A percentile compares a stretch with the other conserved stretches of the same genome.
phyloP scores from a whole-genome alignment of 2,329 filamentous ascomycete species.

The Colletotrichum sp. region DNA sequence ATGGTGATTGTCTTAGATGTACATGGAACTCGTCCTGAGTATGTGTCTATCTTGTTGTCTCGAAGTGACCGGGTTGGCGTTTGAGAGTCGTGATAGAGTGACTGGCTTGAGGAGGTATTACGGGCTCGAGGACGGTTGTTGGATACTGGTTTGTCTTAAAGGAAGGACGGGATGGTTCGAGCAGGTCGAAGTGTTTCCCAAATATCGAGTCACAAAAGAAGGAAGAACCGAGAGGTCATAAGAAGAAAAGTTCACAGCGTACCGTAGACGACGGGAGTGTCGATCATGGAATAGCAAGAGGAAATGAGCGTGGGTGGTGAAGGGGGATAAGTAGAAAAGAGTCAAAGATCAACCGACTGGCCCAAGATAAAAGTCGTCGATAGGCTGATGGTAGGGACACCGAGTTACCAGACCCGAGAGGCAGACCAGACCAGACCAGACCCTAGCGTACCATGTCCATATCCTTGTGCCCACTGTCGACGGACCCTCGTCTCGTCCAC shows the following conservation, averaged over 20 bases:
- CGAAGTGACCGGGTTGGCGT: conserved; percentile 16
- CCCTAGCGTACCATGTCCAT: conserved; percentile 30
- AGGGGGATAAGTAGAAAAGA: conserved; percentile 57
- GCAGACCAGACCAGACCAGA: conserved; percentile 22
- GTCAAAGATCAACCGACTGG: conserved; percentile 42
- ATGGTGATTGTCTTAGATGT: conserved; percentile 30
- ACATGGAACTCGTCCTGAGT: conserved; percentile 35
- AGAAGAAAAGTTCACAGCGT: conserved; percentile 49
- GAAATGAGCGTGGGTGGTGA: conserved; percentile 42
- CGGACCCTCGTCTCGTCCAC: conserved; percentile 30
- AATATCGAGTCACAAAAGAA: conserved; percentile 52
- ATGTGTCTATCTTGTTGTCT: conserved; percentile 10
- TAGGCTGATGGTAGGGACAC: conserved; percentile 27
- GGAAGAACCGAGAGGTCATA: conserved; percentile 55
- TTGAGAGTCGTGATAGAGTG: conserved; percentile 31
- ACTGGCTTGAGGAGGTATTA: conserved; percentile 31
- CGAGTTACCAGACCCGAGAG: conserved; percentile 5
- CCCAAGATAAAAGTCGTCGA: conserved; percentile 45
- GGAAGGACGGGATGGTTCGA: conserved; percentile 46
- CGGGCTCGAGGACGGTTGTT: conserved; percentile 25
- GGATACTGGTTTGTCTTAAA: conserved; percentile 37
- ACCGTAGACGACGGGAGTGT: conserved; percentile 51
- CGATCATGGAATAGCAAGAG: conserved; percentile 50
- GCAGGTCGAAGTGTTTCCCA: conserved; percentile 43
- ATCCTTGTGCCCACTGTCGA: conserved; percentile 1